These are phyloP conservation scores for Begonia peltatifolia DNA, from an alignment of 306 rosid species.

Conservation along the genomic window DNA sequence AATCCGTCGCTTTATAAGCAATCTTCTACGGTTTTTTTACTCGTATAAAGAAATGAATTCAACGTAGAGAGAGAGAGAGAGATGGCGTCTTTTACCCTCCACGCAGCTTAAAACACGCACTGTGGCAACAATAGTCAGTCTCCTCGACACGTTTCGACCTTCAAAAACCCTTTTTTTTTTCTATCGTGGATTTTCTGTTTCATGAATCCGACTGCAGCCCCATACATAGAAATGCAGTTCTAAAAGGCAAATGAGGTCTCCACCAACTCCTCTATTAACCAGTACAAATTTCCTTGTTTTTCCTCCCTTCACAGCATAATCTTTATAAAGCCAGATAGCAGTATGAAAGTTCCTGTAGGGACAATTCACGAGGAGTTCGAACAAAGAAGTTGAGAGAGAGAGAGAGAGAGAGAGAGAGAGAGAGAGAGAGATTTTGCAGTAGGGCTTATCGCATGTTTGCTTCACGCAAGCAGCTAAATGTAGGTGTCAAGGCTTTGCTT, in stretches of 20 bases:
- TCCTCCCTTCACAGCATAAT: too few relatives aligned
- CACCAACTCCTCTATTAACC: too few relatives aligned
- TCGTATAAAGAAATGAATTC: too few relatives aligned
- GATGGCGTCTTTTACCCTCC: constrained; percentile 90
- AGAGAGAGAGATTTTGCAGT: constrained; percentile 10
- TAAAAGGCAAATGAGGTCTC: too few relatives aligned
- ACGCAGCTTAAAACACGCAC: constrained; percentile 89
- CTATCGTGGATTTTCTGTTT: too few relatives aligned
- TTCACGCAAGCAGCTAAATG: constrained; percentile 92
- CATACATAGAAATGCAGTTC: too few relatives aligned
- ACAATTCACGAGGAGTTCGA: constrained; percentile 20
- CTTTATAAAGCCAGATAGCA: too few relatives aligned
- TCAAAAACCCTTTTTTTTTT: constrained; percentile 18
- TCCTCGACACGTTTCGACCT: constrained; percentile 41
- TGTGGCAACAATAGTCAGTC: constrained; percentile 34
- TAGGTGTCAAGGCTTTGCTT: constrained; percentile 55
- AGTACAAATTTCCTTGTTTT: too few relatives aligned
- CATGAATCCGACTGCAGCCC: not conserved
- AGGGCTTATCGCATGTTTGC: constrained; percentile 78
- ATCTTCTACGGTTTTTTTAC: too few relatives aligned
- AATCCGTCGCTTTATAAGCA: too few relatives aligned
- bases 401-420: constrained; percentile 5
- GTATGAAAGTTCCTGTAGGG: constrained; percentile 3
- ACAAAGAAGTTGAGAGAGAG: not conserved
- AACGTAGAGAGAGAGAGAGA: constrained; percentile 18